phyloP scores from a whole-genome alignment of 1,284 basidiomycete species.

The Pascua sp. region DNA sequence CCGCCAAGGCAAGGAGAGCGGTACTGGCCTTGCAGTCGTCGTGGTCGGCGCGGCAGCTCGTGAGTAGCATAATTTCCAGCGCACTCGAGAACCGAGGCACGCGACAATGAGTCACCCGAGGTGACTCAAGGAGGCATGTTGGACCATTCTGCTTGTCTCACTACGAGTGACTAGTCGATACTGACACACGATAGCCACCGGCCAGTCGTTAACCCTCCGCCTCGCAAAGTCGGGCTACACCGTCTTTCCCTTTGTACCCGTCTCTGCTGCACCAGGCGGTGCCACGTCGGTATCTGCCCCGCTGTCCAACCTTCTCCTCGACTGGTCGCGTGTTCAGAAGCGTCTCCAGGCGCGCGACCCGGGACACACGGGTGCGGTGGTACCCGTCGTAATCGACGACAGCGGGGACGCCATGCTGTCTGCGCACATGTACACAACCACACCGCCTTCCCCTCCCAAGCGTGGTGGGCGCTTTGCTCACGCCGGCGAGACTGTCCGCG shows the following conservation, averaged over 20 bases:
- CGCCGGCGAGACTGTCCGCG: conserved; percentile 41
- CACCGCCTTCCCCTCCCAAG: conserved; percentile 16
- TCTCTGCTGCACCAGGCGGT: conserved; percentile 17
- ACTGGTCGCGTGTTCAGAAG: conserved; percentile 40
- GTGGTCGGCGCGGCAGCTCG: conserved; percentile 38
- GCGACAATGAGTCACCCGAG: too few relatives aligned
- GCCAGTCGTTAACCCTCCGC: conserved; percentile 37
- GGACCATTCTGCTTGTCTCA: too few relatives aligned
- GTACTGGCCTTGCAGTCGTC: conserved; percentile 35
- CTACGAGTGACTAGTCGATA: neutral
- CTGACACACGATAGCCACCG: conserved; percentile 28
- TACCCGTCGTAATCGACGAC: conserved; percentile 43
- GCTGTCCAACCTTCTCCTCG: conserved; percentile 33
- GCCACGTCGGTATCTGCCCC: conserved; percentile 20
- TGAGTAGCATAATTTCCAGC: too few relatives aligned
- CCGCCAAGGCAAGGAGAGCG: conserved; percentile 15
- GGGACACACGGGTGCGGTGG: conserved; percentile 34
- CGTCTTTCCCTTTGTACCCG: conserved; percentile 41
- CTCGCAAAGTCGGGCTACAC: conserved; percentile 45
- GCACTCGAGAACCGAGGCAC: too few relatives aligned
- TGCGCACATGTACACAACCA: conserved; percentile 3
- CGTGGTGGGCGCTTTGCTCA: conserved; percentile 29
- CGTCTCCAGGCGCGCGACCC: conserved; percentile 29
- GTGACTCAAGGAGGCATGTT: too few relatives aligned
- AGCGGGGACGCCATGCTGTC: conserved; percentile 18